Base-by-base conservation (phyloP, 2,329 filamentous ascomycete genomes). In the Penicillium sp. region DNA sequence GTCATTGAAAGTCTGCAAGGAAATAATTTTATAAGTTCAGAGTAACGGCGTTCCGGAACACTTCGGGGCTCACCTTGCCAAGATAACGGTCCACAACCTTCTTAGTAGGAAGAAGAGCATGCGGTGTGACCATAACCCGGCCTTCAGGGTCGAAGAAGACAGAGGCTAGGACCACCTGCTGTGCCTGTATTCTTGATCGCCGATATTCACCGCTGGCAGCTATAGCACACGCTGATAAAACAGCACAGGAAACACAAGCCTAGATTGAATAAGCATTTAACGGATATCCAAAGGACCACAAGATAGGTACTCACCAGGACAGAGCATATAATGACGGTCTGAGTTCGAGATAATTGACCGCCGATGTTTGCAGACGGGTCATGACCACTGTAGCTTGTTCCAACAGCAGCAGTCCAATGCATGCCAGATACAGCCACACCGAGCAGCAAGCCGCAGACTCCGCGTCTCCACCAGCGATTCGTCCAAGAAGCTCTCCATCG, bases 51-150 rank as follows among this genome's bases (percentile, higher is more conserved):
- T 35, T 51, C 9, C 23, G 9, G 23, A 49, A 41, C 21, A 29
- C 6, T 30, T 5, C 5, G 29, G 9, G 41, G 68, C 77, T 62
- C 70, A 87, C 86, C 72, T 84, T 86, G 73, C 90, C 88, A 45
- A 91, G 78, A 73, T 92, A 92, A 15, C 88, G 88, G 73, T 90
- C 89, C 1, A 92, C 95, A 64, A 97, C 91, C 68, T 93, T 91
- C 62, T 89, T 71, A 44, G 70, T 78, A 8, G 80, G 80, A 17
- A 82, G 68, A 23, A 76, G 62, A 6, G 79, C 80, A 63, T 81
- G 78, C 3, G 79, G 74, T 2, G 78, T 80, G 17, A 82, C 79
- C 80, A 82, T 81, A 47, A 82, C 65, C 50, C 76, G 74, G 2
- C 79, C 80, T 50, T 75, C 71, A 5, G 72, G 72, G 59, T 82